These are phyloP conservation scores for Macrotyloma uniflorum DNA, from an alignment of 306 rosid species.

Conservation along the genomic window DNA sequence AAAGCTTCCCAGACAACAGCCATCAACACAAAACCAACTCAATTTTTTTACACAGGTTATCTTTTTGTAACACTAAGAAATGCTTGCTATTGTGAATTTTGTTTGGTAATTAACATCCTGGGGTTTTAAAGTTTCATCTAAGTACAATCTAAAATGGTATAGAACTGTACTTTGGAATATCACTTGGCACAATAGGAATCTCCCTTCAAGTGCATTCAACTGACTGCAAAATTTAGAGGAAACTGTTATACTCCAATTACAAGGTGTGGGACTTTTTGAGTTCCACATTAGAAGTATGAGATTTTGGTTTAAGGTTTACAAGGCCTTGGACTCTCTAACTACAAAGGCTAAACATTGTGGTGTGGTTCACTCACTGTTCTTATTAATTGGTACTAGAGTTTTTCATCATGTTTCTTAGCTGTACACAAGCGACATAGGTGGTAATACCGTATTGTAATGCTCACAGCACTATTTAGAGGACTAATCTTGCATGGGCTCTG, in stretches of 20 bases:
- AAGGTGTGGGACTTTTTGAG: not conserved
- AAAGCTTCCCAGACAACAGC: not conserved
- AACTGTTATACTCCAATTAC: not conserved
- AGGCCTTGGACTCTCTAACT: not conserved
- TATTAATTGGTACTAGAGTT: not conserved
- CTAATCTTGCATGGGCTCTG: not conserved
- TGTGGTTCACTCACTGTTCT: not conserved
- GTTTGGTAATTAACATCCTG: slow-evolving; percentile 9
- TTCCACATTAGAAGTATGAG: not conserved
- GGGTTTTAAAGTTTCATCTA: not conserved
- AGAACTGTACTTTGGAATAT: not conserved
- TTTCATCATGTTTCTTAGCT: not conserved
- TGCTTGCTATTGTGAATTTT: not conserved
- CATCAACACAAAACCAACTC: slow-evolving; percentile 9
- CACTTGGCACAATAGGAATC: not conserved
- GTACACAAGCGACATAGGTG: not conserved
- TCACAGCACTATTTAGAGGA: not conserved
- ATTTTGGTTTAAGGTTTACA: not conserved
- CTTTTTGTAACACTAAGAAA: slow-evolving; percentile 1
- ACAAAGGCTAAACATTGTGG: not conserved
- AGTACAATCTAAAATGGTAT: not conserved
- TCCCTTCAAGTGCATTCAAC: not conserved
- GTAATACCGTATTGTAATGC: not conserved
- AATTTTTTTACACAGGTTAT: not conserved
- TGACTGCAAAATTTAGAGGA: not conserved